Conservation (phyloP, 1,284 basidiomycete species). For the Earliella scabrosa region DNA sequence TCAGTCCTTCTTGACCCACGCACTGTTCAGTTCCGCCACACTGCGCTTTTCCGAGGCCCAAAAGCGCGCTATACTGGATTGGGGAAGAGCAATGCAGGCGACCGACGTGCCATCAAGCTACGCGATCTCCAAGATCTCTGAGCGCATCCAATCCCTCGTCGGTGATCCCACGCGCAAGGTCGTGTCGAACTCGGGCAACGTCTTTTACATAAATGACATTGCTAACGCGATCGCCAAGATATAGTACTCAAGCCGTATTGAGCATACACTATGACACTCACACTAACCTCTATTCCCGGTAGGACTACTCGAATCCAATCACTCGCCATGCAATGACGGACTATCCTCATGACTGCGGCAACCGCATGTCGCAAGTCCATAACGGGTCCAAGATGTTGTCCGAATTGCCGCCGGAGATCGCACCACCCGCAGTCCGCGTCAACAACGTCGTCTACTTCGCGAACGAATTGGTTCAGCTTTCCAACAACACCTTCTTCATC, state of each 20-base stretch:
- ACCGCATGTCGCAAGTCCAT: neutral
- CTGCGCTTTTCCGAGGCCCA: conserved; percentile 14
- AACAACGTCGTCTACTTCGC: conserved; percentile 27
- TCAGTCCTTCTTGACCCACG: too few relatives aligned
- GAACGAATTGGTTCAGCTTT: conserved; percentile 25
- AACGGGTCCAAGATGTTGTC: conserved; percentile 10
- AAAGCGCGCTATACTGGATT: conserved; percentile 10
- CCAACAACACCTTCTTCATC: neutral
- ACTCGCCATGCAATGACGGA: neutral
- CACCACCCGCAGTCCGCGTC: conserved; percentile 23
- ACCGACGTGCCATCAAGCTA: conserved; percentile 12
- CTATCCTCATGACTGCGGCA: neutral
- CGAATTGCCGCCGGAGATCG: conserved; percentile 9
- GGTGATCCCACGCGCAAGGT: conserved; percentile 4
- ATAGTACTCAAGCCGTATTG: neutral
- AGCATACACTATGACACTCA: too few relatives aligned
- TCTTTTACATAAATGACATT: conserved; percentile 13
- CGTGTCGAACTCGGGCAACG: neutral
- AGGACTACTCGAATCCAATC: conserved; percentile 13
- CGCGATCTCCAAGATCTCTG: conserved; percentile 6
- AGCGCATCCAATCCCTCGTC: neutral
- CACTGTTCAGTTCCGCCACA: conserved; percentile 14
- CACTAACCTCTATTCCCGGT: neutral
- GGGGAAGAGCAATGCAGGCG: conserved; percentile 12
- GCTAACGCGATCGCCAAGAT: conserved; percentile 1